Evolutionary conservation across 768 basidiomycete genomes (phyloP).

Genomic region (Lactarius deliciosus): DNA sequence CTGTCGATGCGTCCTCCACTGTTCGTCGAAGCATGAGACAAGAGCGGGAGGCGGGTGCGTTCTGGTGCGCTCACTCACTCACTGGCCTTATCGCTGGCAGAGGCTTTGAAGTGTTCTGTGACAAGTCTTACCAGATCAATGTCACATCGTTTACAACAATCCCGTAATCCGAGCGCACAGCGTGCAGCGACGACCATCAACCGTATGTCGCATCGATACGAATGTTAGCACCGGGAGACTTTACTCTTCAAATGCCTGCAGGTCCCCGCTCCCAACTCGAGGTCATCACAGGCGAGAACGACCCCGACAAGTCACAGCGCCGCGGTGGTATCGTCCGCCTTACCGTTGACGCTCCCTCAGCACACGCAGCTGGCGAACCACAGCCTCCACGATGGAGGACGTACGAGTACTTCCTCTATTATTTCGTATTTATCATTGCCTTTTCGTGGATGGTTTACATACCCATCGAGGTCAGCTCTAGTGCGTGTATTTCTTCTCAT

Average conservation of each 20-base stretch:
- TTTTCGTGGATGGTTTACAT: constrained; percentile 77
- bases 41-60: not conserved
- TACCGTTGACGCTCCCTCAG: constrained; percentile 56
- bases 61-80: constrained; percentile 22
- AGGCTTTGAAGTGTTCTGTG: constrained; percentile 2
- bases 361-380: constrained; percentile 34
- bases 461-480: constrained; percentile 66
- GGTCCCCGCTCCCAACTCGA: constrained; percentile 29
- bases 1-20: constrained; percentile 89
- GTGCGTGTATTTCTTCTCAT: constrained; percentile 50
- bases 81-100: constrained; percentile 2
- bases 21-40: constrained; percentile 39
- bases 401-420: constrained; percentile 79
- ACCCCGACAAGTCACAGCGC: constrained; percentile 9
- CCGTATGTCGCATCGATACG: not conserved
- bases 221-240: constrained; percentile 31
- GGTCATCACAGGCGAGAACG: constrained; percentile 18
- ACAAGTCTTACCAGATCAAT: not conserved
- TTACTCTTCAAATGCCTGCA: constrained; percentile 35
- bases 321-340: constrained; percentile 43
- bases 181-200: not conserved
- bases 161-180: not conserved
- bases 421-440: constrained; percentile 53
- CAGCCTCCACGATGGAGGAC: constrained; percentile 70
- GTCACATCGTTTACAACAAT: not conserved